Percentiles rank a stretch among this genome's conserved stretches.
These are phyloP conservation scores for Curvularia lunata DNA, from an alignment of 2,329 filamentous ascomycete genomes.

Conservation along the genomic window DNA sequence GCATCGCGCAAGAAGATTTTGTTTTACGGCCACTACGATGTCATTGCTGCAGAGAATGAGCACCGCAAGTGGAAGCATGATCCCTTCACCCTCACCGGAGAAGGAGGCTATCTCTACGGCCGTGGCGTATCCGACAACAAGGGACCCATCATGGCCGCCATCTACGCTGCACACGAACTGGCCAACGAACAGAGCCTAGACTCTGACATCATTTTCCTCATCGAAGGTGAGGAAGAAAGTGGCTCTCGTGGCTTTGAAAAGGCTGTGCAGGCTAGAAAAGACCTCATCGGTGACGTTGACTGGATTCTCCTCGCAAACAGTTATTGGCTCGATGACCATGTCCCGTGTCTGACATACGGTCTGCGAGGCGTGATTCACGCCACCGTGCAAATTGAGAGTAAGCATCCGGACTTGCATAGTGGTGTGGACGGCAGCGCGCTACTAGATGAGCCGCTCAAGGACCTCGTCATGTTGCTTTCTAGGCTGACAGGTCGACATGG, in stretches of 20 bases:
- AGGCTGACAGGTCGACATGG: slow-evolving; percentile 83
- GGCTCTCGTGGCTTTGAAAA: slow-evolving; percentile 90
- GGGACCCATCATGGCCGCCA: slow-evolving; percentile 88
- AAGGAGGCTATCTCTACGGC: slow-evolving; percentile 92
- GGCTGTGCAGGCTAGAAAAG: slow-evolving; percentile 78
- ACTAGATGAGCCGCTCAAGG: slow-evolving; percentile 89
- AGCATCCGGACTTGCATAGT: slow-evolving; percentile 87
- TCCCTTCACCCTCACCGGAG: slow-evolving; percentile 86
- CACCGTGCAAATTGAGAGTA: slow-evolving; percentile 84
- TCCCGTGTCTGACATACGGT: slow-evolving; percentile 94
- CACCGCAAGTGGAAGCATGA: slow-evolving; percentile 84
- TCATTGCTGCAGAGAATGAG: slow-evolving; percentile 86
- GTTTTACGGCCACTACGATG: slow-evolving; percentile 98
- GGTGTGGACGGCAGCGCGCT: slow-evolving; percentile 95
- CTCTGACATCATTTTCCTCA: slow-evolving; percentile 90
- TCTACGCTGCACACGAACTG: slow-evolving; percentile 91
- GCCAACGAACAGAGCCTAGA: slow-evolving; percentile 81
- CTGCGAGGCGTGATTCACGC: slow-evolving; percentile 92
- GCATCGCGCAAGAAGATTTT: slow-evolving; percentile 81
- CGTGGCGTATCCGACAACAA: slow-evolving; percentile 98
- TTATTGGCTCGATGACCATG: slow-evolving; percentile 97
- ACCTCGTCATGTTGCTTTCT: slow-evolving; percentile 82
- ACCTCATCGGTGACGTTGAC: slow-evolving; percentile 86
- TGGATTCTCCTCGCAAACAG: slow-evolving; percentile 96
- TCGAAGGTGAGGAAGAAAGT: slow-evolving; percentile 96